Base-by-base conservation (phyloP, 208 protist genomes). In the Trypanosoma congolense region DNA sequence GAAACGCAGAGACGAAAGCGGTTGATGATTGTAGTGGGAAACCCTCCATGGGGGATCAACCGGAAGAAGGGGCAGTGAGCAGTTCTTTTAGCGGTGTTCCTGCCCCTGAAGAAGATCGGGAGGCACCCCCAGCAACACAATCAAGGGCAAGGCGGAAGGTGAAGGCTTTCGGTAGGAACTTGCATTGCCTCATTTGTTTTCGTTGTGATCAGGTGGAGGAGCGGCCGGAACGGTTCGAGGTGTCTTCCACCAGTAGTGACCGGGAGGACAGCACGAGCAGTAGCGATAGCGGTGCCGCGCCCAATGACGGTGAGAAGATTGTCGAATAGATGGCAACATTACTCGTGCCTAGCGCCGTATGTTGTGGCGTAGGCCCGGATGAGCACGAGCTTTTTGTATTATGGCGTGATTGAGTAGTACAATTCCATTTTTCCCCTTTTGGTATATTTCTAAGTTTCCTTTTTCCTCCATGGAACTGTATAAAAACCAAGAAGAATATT, bases 181-280 rank as follows among this genome's bases (percentile, higher is more conserved):
- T 95, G 51, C 82, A 95, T 61, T 95, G 88, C 47, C 50, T 95
- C 5, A 88, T 95, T 19, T 80, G 73, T 45, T 94, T 94, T 47
- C 80, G 87, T 48, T 81, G 73, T 48, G 87, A 94, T 44, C 56
- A 81, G 46, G 77, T 61, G 28, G 83, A 91, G 64, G 67, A 61
- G 49, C 52, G 76, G 35, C 65, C 73, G 9, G 77, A 77, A 5
- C 69, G 67, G 14, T 94, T 81, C 59, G 74, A 90, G 44, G 30
- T 56, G 28, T 33, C 18, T 30, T 59, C 56, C 12, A 56, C 74
- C 12, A 41, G 22, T 25, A 50, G 56, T 26, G 30, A 42, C 45
- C 36, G 42, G 22, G 3, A 28, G 21, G 50, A 33, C 33, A 53
- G 19, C 44, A 40, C 8, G 21, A 54, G 36, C 21, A 62, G 51